Evolutionary conservation across 1,284 basidiomycete species (phyloP).

Genomic region (Cryptococcus floricola): DNA sequence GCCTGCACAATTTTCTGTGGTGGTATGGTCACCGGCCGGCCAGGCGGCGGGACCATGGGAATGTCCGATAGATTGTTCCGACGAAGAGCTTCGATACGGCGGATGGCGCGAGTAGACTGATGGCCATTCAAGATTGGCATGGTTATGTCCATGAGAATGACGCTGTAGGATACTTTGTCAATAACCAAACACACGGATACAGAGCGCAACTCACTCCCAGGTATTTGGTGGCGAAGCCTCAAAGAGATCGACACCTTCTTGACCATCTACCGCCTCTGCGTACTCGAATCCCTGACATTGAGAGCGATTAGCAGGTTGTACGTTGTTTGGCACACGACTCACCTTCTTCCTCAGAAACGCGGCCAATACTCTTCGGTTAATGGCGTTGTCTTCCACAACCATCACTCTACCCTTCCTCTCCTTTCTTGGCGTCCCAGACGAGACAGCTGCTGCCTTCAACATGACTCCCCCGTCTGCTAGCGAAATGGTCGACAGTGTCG

Average conservation of each 20-base stretch:
- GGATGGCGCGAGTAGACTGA: slow-evolving; percentile 77
- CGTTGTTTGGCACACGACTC: slow-evolving; percentile 35
- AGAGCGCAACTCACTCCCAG: slow-evolving; percentile 57
- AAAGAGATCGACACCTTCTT: slow-evolving; percentile 76
- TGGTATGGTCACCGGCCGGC: slow-evolving; percentile 15
- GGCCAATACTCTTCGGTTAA: slow-evolving; percentile 54
- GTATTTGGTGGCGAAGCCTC: slow-evolving; percentile 58
- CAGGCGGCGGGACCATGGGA: slow-evolving; percentile 24
- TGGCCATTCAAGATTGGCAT: slow-evolving; percentile 91
- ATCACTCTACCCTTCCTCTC: slow-evolving; percentile 59
- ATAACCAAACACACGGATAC: neutral
- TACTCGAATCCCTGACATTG: slow-evolving; percentile 65
- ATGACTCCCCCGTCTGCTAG: slow-evolving; percentile 53
- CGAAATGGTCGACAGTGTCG: slow-evolving; percentile 49
- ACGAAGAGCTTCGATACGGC: slow-evolving; percentile 65
- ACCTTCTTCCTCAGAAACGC: slow-evolving; percentile 75
- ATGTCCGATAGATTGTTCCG: slow-evolving; percentile 16
- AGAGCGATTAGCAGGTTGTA: slow-evolving; percentile 1
- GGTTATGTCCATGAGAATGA: slow-evolving; percentile 81
- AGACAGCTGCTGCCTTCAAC: slow-evolving; percentile 48
- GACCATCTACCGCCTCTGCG: slow-evolving; percentile 75
- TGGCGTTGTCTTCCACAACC: slow-evolving; percentile 78
- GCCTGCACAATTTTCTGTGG: slow-evolving; percentile 27
- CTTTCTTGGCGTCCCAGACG: slow-evolving; percentile 43
- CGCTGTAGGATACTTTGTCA: slow-evolving; percentile 50